Percentiles rank a stretch among this genome's conserved stretches.
Evolutionary conservation across 2,329 filamentous ascomycete species (phyloP).

Genomic region (Diplocarpon mali): DNA sequence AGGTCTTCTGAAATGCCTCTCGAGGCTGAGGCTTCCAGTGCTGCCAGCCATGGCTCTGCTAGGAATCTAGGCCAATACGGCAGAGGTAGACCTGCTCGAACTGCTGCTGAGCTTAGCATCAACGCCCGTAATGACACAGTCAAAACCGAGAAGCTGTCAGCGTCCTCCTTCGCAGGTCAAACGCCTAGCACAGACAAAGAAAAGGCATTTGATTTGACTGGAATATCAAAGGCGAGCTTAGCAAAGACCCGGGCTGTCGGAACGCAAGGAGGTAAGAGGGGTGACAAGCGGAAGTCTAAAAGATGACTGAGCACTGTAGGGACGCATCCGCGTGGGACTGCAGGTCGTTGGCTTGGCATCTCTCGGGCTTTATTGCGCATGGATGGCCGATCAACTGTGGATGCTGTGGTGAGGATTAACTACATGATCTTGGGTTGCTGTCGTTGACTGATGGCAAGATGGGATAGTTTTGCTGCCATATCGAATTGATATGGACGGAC

Average conservation of each 20-base stretch:
- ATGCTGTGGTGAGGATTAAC: background rate
- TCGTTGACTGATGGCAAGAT: too few species aligned
- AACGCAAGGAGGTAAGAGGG: background rate
- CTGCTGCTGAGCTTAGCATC: too few species aligned
- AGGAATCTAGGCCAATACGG: too few species aligned
- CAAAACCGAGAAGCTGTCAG: too few species aligned
- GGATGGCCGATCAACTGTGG: background rate
- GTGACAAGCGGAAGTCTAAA: background rate
- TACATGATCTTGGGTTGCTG: background rate
- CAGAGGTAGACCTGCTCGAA: too few species aligned
- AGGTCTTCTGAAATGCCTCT: background rate
- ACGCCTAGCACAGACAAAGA: background rate
- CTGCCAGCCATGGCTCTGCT: too few species aligned
- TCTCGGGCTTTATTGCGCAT: background rate
- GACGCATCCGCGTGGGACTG: background rate
- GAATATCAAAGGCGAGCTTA: background rate
- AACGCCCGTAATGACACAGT: too few species aligned
- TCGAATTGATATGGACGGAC: background rate
- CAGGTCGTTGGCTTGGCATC: background rate
- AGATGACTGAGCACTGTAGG: background rate
- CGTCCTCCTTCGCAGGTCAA: background rate
- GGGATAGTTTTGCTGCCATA: background rate
- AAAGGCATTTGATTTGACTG: background rate
- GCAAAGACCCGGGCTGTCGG: too few species aligned
- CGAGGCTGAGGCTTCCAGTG: too few species aligned